A percentile compares a stretch with the other conserved stretches of the same genome.
Evolutionary conservation across 169 alveolate genomes (phyloP).

Genomic region (Pseudocohnilembus persalinus): DNA sequence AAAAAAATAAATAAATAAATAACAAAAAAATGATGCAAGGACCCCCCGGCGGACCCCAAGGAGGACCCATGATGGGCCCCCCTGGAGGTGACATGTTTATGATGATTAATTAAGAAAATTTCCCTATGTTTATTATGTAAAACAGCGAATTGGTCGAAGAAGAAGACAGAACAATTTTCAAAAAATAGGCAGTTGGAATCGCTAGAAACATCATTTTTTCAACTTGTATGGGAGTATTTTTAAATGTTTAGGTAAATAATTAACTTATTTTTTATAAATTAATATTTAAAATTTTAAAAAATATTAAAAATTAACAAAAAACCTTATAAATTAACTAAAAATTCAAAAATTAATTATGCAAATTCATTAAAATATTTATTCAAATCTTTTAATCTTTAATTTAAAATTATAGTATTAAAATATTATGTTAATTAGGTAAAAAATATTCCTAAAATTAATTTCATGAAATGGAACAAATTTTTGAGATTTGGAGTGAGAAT

Average conservation of each 20-base stretch:
- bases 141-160: neutral
- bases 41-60: too few species aligned
- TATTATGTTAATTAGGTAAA: neutral
- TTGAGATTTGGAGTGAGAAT: constrained; percentile 9
- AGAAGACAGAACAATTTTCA: neutral
- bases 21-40: neutral
- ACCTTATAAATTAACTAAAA: too few species aligned
- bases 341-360: too few species aligned
- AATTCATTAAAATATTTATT: too few species aligned
- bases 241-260: constrained; percentile 15
- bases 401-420: too few species aligned
- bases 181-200: neutral
- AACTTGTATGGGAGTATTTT: neutral
- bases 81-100: neutral
- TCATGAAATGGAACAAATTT: constrained; percentile 8
- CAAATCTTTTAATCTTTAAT: too few species aligned
- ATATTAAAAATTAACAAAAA: neutral
- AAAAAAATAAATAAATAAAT: too few species aligned
- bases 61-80: neutral
- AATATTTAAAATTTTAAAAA: too few species aligned
- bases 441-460: neutral
- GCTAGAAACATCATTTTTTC: constrained; percentile 6
- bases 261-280: too few species aligned
- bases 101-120: neutral
- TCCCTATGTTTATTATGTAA: neutral